Evolutionary conservation across 805 yeast genomes (phyloP), one percentile per base, ranked within the genome.

Genomic region (Kazachstania psychrophila): DNA sequence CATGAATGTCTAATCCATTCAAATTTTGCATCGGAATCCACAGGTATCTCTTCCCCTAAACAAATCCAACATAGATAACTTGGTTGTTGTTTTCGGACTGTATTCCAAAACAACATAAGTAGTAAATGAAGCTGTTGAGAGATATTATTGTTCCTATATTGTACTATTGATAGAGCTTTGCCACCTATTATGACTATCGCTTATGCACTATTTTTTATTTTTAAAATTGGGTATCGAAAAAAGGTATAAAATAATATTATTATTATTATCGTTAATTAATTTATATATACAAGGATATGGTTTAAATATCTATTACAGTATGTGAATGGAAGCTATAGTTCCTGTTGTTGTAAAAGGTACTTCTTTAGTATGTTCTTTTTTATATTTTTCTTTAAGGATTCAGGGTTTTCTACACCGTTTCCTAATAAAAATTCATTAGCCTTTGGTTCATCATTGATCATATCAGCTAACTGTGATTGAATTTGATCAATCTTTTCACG

Each of bases 361-460:
- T 81, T 83, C 54, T 86, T 71, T 48, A 83, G 58, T 31, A 84
- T 60, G 58, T 87, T 87, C 65, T 82, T 84, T 53, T 69, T 75
- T 16, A 78, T 74, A 56, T 69, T 68, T 35, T 63, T 64, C 53
- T 73, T 70, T 44, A 71, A 47, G 19, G 40, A 26, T 14, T 63
- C 59, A 6, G 72, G 70, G 23, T 66, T 44, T 13, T 47, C 47
- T 6, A 58, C 51, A 18, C 60, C 60, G 27, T 51, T 72, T 62
- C 56, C 64, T 60, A 36, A 39, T 32, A 58, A 42, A 34, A 47
- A 54, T 20, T 47, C 43, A 31, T 35, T 41, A 5, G 70, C 65
- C 36, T 58, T 60, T 36, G 57, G 52, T 15, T 60, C 64, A 39
- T 52, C 65, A 31, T 47, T 53, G 40, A 60, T 41, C 27, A 74